Percentiles rank a stretch among this genome's conserved stretches.
Evolutionary conservation across 164 flowering plant species (phyloP).

Genomic region (Taxillus chinensis): DNA sequence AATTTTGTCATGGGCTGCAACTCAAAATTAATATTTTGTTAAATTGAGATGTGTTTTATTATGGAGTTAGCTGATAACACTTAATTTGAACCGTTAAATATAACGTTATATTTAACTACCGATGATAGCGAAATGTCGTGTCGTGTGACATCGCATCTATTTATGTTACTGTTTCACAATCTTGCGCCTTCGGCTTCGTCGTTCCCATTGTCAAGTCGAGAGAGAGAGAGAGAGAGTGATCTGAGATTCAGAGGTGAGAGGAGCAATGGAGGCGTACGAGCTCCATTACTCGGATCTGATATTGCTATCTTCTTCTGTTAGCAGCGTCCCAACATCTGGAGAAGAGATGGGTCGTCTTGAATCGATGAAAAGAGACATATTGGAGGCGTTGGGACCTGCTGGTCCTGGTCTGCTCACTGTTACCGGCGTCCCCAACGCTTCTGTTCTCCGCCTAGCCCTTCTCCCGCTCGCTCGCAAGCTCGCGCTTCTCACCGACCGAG

Average conservation of each 20-base stretch:
- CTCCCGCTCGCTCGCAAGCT: slow-evolving; percentile 70
- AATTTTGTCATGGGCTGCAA: no score
- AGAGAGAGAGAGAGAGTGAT: neutral
- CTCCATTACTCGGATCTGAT: slow-evolving; percentile 52
- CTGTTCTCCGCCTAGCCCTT: slow-evolving; percentile 38
- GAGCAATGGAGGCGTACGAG: slow-evolving; percentile 27
- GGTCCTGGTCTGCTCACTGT: slow-evolving; percentile 78
- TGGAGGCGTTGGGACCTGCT: slow-evolving; percentile 70
- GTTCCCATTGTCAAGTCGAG: neutral
- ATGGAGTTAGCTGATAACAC: no score
- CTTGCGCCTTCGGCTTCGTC: neutral
- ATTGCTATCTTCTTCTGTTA: slow-evolving; percentile 19
- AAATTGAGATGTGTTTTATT: no score
- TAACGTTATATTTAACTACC: no score
- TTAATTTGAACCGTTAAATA: no score
- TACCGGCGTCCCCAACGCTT: slow-evolving; percentile 44
- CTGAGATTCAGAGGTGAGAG: slow-evolving; percentile 13
- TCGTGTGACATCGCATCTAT: no score
- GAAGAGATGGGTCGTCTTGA: slow-evolving; percentile 28
- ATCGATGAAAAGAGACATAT: slow-evolving; percentile 24
- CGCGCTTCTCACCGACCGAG: slow-evolving; percentile 42
- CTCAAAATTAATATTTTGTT: no score
- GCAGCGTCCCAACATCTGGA: slow-evolving; percentile 2
- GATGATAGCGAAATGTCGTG: no score
- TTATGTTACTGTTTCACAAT: no score